Conservation (phyloP, 805 yeast species). For the Nakazawaea ishiwadae region DNA sequence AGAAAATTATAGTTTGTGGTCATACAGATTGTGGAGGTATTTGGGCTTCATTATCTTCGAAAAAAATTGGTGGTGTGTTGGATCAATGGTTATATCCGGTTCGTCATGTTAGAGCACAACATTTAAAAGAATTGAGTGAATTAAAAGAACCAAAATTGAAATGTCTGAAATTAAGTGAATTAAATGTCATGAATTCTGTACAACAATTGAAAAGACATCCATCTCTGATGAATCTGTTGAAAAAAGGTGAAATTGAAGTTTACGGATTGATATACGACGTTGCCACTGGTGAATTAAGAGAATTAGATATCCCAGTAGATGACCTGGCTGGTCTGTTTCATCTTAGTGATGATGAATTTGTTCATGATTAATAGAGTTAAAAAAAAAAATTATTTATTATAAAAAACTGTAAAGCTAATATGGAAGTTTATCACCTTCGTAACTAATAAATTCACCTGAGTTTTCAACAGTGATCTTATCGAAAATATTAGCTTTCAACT, state of each 20-base stretch:
- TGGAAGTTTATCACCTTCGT: too few species aligned
- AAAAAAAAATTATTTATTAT: too few species aligned
- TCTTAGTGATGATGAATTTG: constrained; percentile 14
- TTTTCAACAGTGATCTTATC: too few species aligned
- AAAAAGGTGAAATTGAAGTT: constrained; percentile 61
- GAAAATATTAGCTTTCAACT: too few species aligned
- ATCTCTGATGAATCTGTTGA: constrained; percentile 61
- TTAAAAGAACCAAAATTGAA: constrained; percentile 47
- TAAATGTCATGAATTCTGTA: constrained; percentile 72
- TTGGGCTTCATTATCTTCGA: constrained; percentile 67
- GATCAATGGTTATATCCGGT: constrained; percentile 69
- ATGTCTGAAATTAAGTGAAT: constrained; percentile 64
- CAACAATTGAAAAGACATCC: constrained; percentile 61
- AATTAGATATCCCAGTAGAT: constrained; percentile 23
- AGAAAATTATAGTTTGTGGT: constrained; percentile 82
- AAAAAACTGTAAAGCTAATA: too few species aligned
- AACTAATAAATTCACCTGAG: too few species aligned
- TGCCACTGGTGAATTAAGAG: constrained; percentile 57
- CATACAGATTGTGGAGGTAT: constrained; percentile 96
- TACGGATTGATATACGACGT: constrained; percentile 86
- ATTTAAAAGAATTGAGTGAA: constrained; percentile 43
- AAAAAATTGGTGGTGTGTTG: constrained; percentile 61
- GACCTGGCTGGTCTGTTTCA: constrained; percentile 16
- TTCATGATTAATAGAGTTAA: too few species aligned
- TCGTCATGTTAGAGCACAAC: constrained; percentile 63